A percentile compares a stretch with the other conserved stretches of the same genome.
Conservation (phyloP, 305 asterid genomes). For the Salvia sclarea region DNA sequence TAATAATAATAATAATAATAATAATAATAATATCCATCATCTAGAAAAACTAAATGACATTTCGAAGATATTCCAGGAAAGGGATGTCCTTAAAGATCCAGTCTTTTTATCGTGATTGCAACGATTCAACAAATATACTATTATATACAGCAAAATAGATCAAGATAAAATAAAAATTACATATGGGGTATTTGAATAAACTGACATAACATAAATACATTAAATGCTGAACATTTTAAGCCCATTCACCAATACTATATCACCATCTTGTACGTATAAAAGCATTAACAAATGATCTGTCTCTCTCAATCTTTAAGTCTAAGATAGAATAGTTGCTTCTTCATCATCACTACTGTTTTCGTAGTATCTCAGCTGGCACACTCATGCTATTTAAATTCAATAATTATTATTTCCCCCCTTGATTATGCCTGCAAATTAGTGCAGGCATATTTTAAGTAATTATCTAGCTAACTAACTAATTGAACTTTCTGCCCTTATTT, state of each 20-base stretch:
- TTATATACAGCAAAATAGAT: neutral
- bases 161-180: neutral
- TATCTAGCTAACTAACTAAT: neutral
- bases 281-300: constrained; percentile 14
- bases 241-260: neutral
- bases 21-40: neutral
- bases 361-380: constrained; percentile 19
- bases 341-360: constrained; percentile 18
- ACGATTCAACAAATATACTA: constrained; percentile 5
- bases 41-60: neutral
- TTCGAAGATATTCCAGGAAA: neutral
- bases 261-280: neutral
- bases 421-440: constrained; percentile 20
- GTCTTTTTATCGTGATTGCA: constrained; percentile 19
- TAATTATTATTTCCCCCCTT: neutral
- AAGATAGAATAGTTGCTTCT: neutral
- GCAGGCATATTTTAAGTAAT: neutral
- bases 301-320: constrained; percentile 26
- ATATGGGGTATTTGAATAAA: neutral
- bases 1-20: neutral
- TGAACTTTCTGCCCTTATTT: constrained; percentile 6
- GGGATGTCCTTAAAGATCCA: neutral
- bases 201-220: neutral
- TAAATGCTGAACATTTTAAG: neutral
- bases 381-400: constrained; percentile 1